Evolutionary conservation across 73 alveolate genomes (phyloP), one percentile per base, ranked within the genome.

Genomic region (Paramecium tetraurelia): DNA sequence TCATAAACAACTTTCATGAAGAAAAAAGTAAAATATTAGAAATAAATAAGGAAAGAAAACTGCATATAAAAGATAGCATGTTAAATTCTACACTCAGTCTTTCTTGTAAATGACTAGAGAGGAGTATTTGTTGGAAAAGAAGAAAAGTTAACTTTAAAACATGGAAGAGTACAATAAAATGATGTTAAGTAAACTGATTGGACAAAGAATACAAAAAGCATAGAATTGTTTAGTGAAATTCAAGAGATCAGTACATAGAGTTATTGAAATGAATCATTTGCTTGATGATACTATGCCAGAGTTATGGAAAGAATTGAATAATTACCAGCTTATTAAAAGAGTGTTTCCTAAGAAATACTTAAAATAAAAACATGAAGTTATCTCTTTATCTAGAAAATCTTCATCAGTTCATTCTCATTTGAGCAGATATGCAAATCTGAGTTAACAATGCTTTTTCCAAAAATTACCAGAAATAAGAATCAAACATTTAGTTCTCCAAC

Each of bases 231-330:
- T 80, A 24, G 22, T 46, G 1, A 43, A 80, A 48, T 80, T 80
- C 18, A 80, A 46, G 18, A 43, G 76, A 24, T 40, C 27, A 3
- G 90, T 80, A 24, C 33, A 14, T 20, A 41, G 90, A 80, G 43
- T 80, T 11, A 80, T 80, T 4, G 71, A 80, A 1, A 20, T 80
- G 27, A 80, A 80, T 80, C 18, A 43, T 38, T 80, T 38, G 27
- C 50, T 80, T 12, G 57, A 44, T 24, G 31, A 46, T 22, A 80
- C 76, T 18, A 31, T 63, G n/a, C 90, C 90, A n/a, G 76, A 80
- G 5, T 59, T 5, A 18, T 80, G 90, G 90, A 80, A 43, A 80
- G 90, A 80, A 24, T 46, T 80, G 8, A 35, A 80, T 80, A 48
- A 20, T 80, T 44, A 43, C 21, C 22, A 9, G 5, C 16, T 31